Evolutionary conservation across 805 yeast genomes (phyloP).

Genomic region (Debaryomyces prosopidis): DNA sequence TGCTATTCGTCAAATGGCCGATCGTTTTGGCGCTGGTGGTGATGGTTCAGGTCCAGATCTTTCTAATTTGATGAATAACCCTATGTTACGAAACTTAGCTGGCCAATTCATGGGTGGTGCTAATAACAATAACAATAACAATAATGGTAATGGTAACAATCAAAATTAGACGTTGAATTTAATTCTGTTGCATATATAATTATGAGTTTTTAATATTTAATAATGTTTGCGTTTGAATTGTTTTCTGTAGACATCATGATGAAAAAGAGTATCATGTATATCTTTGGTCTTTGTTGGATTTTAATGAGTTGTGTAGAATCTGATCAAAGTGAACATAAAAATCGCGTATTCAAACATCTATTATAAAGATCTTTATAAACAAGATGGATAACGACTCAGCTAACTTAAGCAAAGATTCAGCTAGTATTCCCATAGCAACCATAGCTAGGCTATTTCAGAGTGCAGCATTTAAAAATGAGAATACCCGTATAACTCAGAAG

Average conservation of each 20-base stretch:
- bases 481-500: constrained; percentile 49
- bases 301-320: too few relatives aligned
- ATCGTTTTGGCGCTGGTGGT: constrained; percentile 68
- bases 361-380: too few relatives aligned
- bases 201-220: neutral
- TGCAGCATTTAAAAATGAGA: constrained; percentile 45
- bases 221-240: neutral
- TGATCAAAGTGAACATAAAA: neutral
- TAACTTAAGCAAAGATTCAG: neutral
- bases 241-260: too few relatives aligned
- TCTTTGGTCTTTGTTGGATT: too few relatives aligned
- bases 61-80: constrained; percentile 76
- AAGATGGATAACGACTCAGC: neutral
- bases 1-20: constrained; percentile 80
- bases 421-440: constrained; percentile 19
- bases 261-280: too few relatives aligned
- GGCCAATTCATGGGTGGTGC: constrained; percentile 63
- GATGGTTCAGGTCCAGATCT: constrained; percentile 51
- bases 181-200: neutral
- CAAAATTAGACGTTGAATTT: neutral
- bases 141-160: neutral
- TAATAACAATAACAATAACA: constrained; percentile 4
- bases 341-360: neutral
- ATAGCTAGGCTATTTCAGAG: constrained; percentile 55
- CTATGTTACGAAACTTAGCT: constrained; percentile 73